Conservation (phyloP, 2,329 filamentous ascomycete genomes). For the Biscogniauxia mediterranea region DNA sequence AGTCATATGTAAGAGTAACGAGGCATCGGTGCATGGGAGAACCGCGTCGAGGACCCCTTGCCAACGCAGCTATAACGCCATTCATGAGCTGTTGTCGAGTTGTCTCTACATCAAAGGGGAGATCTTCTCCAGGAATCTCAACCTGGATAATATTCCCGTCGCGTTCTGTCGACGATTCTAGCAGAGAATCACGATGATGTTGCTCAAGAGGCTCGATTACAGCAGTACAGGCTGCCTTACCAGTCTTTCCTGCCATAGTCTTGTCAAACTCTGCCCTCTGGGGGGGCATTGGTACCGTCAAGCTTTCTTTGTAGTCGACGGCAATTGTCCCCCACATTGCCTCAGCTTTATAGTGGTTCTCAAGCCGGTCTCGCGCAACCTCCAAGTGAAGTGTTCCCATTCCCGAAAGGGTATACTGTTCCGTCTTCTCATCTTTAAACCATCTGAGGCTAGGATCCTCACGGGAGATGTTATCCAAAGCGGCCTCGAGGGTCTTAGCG, state of each 20-base stretch:
- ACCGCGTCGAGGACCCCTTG: conserved; percentile 76
- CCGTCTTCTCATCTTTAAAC: conserved; percentile 81
- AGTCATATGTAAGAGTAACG: conserved; percentile 69
- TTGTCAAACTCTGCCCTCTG: conserved; percentile 70
- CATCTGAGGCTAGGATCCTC: conserved; percentile 93
- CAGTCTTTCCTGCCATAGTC: conserved; percentile 74
- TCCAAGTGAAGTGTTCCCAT: conserved; percentile 97
- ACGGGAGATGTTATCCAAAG: conserved; percentile 73
- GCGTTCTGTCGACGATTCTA: conserved; percentile 46
- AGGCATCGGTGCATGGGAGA: conserved; percentile 77
- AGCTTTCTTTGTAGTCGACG: conserved; percentile 89
- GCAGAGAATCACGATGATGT: conserved; percentile 36
- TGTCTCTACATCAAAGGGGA: conserved; percentile 49
- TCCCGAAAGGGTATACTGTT: conserved; percentile 87
- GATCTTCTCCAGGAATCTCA: conserved; percentile 43
- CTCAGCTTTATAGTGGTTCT: conserved; percentile 86
- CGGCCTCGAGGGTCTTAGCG: conserved; percentile 75
- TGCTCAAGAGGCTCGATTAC: conserved; percentile 60
- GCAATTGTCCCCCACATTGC: conserved; percentile 86
- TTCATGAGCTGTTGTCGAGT: conserved; percentile 66
- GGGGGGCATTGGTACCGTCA: conserved; percentile 56
- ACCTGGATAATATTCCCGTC: conserved; percentile 70
- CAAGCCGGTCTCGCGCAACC: conserved; percentile 82
- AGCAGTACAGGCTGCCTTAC: conserved; percentile 74
- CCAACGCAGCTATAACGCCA: conserved; percentile 78